These are phyloP conservation scores for Hymenoscyphus fructigenus DNA, from an alignment of 2,329 filamentous ascomycete species.

Conservation along the genomic window DNA sequence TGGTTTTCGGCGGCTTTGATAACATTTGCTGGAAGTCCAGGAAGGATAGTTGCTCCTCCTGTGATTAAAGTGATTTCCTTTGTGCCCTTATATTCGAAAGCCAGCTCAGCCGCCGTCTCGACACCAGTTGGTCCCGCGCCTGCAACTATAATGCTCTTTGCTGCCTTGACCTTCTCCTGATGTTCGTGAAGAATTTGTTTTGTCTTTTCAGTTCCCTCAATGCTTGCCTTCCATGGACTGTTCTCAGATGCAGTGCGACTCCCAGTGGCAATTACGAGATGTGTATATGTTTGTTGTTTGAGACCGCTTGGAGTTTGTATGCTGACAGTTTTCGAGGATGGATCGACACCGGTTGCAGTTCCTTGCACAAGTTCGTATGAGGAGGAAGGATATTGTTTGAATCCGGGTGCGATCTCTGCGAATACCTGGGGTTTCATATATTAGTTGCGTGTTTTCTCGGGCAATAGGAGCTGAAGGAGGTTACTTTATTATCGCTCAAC, in stretches of 20 bases:
- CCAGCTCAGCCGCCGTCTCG: slow-evolving; percentile 38
- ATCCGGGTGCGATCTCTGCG: slow-evolving; percentile 42
- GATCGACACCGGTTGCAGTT: slow-evolving; percentile 46
- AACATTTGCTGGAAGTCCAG: slow-evolving; percentile 20
- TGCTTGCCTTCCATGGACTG: slow-evolving; percentile 48
- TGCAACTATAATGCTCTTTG: slow-evolving; percentile 33
- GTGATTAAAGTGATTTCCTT: slow-evolving; percentile 31
- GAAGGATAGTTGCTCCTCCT: slow-evolving; percentile 22
- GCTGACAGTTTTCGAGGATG: slow-evolving; percentile 42
- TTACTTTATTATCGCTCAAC: slow-evolving; percentile 38
- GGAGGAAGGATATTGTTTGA: slow-evolving; percentile 46
- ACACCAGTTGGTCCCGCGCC: slow-evolving; percentile 36
- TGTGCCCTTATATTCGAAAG: slow-evolving; percentile 22
- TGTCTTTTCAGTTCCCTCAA: slow-evolving; percentile 41
- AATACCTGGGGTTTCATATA: slow-evolving; percentile 31
- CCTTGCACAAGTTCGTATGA: slow-evolving; percentile 54
- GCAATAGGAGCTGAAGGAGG: background rate
- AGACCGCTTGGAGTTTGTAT: slow-evolving; percentile 40
- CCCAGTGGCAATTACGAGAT: slow-evolving; percentile 44
- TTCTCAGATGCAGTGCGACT: slow-evolving; percentile 37
- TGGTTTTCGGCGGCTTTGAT: slow-evolving; percentile 43
- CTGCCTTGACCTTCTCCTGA: slow-evolving; percentile 20
- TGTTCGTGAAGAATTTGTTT: slow-evolving; percentile 36
- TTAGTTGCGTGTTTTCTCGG: background rate
- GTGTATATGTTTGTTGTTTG: slow-evolving; percentile 41